Percentiles rank a stretch among this genome's conserved stretches.
phyloP scores from a whole-genome alignment of 2,329 filamentous ascomycete species.

The Colletotrichum melonis region DNA sequence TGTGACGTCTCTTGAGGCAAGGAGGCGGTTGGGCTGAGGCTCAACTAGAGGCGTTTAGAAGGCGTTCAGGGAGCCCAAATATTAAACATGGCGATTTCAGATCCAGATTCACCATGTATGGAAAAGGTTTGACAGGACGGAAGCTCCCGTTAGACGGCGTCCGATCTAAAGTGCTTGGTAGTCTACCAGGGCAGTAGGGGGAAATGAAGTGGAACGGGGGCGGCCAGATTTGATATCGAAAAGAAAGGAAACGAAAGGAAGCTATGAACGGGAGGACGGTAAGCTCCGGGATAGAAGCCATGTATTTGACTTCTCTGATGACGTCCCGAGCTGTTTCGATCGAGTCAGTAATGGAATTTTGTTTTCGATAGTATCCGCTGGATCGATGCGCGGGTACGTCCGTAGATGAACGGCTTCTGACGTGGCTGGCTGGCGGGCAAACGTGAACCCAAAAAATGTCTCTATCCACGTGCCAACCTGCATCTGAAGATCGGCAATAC shows the following conservation, averaged over 20 bases:
- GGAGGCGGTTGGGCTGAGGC: conserved; percentile 19
- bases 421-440: not conserved
- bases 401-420: not conserved
- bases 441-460: not conserved
- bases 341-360: not conserved
- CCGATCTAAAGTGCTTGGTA: not conserved
- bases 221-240: not conserved
- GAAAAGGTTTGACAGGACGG: not conserved
- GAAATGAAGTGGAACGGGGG: not conserved
- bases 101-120: not conserved
- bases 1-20: conserved; percentile 7
- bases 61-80: not conserved
- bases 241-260: not conserved
- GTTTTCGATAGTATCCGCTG: not conserved
- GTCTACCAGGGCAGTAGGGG: not conserved
- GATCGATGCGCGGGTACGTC: not conserved
- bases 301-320: not conserved
- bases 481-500: not conserved
- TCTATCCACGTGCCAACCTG: not conserved
- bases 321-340: not conserved
- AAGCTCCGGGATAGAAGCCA: not conserved
- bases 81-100: not conserved
- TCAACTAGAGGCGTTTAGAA: not conserved
- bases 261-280: not conserved
- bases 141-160: not conserved